phyloP scores from a whole-genome alignment of 768 basidiomycete species.

The Auricularia sp. region DNA sequence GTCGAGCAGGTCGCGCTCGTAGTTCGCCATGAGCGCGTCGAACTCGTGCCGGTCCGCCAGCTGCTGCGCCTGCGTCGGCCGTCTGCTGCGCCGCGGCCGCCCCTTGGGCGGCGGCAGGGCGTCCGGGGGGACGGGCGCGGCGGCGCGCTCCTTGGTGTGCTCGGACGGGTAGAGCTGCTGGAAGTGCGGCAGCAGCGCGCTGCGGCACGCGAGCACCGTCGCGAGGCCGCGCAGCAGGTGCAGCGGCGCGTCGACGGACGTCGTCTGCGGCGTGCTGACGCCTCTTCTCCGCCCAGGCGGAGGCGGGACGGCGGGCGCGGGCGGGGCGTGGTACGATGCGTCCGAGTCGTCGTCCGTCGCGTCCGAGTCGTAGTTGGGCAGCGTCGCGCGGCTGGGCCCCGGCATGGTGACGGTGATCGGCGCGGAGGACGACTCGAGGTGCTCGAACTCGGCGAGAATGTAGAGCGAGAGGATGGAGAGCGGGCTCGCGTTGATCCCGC shows the following conservation, averaged over 20 bases:
- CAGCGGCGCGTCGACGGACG: not conserved
- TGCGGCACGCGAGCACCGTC: not conserved
- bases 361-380: not conserved
- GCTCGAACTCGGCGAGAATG: not conserved
- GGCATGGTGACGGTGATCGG: not conserved
- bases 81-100: not conserved
- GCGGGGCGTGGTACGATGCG: not conserved
- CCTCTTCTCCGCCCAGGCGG: not conserved
- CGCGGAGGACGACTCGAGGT: not conserved
- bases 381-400: not conserved
- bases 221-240: not conserved
- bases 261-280: not conserved
- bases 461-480: not conserved
- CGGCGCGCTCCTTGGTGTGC: not conserved
- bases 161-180: not conserved
- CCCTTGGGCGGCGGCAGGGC: not conserved
- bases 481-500: not conserved
- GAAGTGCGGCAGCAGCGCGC: not conserved
- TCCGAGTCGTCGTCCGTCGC: not conserved
- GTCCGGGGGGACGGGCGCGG: not conserved
- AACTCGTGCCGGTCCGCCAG: not conserved
- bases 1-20: slow-evolving; percentile 2
- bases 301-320: not conserved
- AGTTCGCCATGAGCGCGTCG: not conserved
- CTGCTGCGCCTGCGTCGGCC: not conserved